These are phyloP conservation scores for Pluteus cervinus DNA, from an alignment of 768 basidiomycete species.

Conservation along the genomic window DNA sequence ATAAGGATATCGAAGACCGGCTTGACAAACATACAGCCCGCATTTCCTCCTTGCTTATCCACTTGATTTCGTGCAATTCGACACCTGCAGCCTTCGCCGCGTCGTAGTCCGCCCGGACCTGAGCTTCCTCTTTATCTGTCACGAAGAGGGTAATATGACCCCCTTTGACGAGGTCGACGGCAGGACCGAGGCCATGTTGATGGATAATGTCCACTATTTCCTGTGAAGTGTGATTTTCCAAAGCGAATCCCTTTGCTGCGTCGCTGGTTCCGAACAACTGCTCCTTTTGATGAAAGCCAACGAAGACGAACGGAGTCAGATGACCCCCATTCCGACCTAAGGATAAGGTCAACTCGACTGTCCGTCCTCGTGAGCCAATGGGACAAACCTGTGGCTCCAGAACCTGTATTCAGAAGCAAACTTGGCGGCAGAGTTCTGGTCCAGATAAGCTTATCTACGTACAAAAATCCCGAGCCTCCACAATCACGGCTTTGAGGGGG, in stretches of 20 bases:
- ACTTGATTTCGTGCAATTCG: conserved; percentile 29
- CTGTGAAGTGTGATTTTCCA: conserved; percentile 53
- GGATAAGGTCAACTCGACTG: not conserved
- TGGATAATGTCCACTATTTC: conserved; percentile 45
- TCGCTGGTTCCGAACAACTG: conserved; percentile 44
- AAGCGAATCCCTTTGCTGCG: conserved; percentile 40
- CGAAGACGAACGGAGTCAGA: conserved; percentile 46
- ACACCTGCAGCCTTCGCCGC: conserved; percentile 50
- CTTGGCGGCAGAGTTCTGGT: not conserved
- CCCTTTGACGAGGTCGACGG: conserved; percentile 59
- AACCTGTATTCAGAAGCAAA: conserved; percentile 35
- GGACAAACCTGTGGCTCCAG: conserved; percentile 65
- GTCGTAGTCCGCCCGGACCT: conserved; percentile 38
- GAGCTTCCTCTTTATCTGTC: conserved; percentile 35
- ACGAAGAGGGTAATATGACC: conserved; percentile 46
- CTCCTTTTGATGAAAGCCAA: conserved; percentile 34
- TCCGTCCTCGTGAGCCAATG: not conserved
- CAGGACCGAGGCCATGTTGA: conserved; percentile 31
- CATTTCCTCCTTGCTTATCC: conserved; percentile 42
- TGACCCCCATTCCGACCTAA: conserved; percentile 79
- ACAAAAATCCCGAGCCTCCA: conserved; percentile 90
- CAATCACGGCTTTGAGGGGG: conserved; percentile 46
- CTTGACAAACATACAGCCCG: conserved; percentile 30
- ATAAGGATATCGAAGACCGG: not conserved
- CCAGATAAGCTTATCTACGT: conserved; percentile 21